These are phyloP conservation scores for Gymnopus androsaceus DNA, from an alignment of 1,284 basidiomycete genomes.

Conservation along the genomic window DNA sequence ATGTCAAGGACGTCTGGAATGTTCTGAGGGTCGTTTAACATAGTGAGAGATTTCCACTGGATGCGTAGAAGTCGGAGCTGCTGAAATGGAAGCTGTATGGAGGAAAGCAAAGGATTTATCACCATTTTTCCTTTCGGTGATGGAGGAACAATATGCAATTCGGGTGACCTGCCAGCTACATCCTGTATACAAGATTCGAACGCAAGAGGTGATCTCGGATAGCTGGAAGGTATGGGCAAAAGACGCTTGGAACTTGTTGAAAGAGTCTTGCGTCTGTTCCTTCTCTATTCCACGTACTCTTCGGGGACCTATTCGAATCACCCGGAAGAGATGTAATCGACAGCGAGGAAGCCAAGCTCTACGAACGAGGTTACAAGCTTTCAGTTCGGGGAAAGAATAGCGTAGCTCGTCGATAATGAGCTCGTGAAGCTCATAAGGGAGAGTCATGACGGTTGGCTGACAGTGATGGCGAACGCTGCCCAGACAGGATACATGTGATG, in stretches of 20 bases:
- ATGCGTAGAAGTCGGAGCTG: background rate
- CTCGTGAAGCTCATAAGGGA: conserved; percentile 8
- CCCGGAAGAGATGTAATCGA: conserved; percentile 7
- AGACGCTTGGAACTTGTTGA: background rate
- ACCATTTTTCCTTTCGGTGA: background rate
- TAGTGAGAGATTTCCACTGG: background rate
- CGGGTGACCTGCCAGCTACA: background rate
- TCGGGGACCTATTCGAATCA: background rate
- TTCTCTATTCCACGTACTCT: conserved; percentile 5
- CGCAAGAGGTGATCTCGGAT: background rate
- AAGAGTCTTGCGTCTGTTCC: background rate
- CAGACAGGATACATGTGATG: background rate
- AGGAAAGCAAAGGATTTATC: background rate
- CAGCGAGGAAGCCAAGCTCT: conserved; percentile 4
- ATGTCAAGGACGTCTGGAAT: background rate
- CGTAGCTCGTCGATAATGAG: conserved; percentile 5
- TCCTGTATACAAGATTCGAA: background rate
- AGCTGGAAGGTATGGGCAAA: background rate
- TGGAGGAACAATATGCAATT: background rate
- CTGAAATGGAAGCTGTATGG: background rate
- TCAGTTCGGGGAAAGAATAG: background rate
- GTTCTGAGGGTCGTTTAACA: background rate
- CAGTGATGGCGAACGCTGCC: too few species aligned
- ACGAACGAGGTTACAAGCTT: conserved; percentile 3
- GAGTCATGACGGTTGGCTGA: conserved; percentile 5